Percentiles rank a stretch among this genome's conserved stretches.
Conservation (phyloP, 1,284 basidiomycete species). For the Tilletia walkeri region DNA sequence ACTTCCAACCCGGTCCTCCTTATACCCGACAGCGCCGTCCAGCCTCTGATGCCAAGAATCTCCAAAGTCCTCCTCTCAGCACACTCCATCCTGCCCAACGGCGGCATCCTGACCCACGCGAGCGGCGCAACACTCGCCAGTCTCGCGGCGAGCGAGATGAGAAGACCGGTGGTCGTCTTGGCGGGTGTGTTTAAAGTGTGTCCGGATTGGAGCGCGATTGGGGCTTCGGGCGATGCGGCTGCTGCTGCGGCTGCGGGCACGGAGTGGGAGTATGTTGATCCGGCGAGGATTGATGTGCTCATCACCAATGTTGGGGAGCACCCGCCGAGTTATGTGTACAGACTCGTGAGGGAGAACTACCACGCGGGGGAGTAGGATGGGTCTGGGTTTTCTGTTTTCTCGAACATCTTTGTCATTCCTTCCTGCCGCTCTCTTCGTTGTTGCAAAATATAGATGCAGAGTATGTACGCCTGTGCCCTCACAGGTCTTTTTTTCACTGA, state of each 20-base stretch:
- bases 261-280: slow-evolving; percentile 89
- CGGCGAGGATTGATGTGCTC: slow-evolving; percentile 86
- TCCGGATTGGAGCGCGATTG: slow-evolving; percentile 68
- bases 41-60: slow-evolving; percentile 91
- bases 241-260: slow-evolving; percentile 35
- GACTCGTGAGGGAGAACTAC: slow-evolving; percentile 55
- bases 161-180: slow-evolving; percentile 88
- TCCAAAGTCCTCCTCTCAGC: slow-evolving; percentile 93
- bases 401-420: too few relatives aligned
- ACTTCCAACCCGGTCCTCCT: slow-evolving; percentile 81
- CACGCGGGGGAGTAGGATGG: slow-evolving; percentile 31
- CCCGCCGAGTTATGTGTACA: slow-evolving; percentile 53
- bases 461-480: too few relatives aligned
- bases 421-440: too few relatives aligned
- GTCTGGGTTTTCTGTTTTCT: too few relatives aligned
- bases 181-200: slow-evolving; percentile 95
- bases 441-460: too few relatives aligned
- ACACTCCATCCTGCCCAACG: slow-evolving; percentile 90
- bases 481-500: too few relatives aligned
- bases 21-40: slow-evolving; percentile 90
- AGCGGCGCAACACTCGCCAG: slow-evolving; percentile 80
- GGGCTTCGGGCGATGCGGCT: slow-evolving; percentile 57
- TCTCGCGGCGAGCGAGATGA: slow-evolving; percentile 84
- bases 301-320: slow-evolving; percentile 76
- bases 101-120: slow-evolving; percentile 79